phyloP scores from a whole-genome alignment of 371 early-diverging fungal genomes.

The Mucor velutinosus region DNA sequence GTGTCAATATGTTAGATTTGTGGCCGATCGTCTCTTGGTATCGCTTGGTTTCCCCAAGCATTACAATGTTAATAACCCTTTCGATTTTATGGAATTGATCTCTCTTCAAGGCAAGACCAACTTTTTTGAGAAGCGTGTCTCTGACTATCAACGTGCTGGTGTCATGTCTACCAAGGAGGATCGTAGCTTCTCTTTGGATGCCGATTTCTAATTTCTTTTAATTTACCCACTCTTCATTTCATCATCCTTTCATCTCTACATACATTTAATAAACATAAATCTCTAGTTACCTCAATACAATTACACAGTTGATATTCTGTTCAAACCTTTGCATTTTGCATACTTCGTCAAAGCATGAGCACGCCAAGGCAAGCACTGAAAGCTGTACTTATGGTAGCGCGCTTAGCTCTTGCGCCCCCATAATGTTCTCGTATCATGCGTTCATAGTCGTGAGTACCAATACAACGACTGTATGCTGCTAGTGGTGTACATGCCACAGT shows the following conservation, averaged over 20 bases:
- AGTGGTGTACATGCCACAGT: too few species aligned
- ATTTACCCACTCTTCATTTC: neutral
- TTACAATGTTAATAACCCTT: conserved; percentile 94
- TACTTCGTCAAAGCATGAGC: too few species aligned
- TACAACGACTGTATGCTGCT: too few species aligned
- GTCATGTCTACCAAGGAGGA: conserved; percentile 75
- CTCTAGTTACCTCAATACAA: neutral
- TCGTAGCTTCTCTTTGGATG: conserved; percentile 77
- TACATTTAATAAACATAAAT: neutral
- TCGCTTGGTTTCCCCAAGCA: conserved; percentile 87
- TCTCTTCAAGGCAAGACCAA: conserved; percentile 99
- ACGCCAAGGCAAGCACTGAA: too few species aligned
- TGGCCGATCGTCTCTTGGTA: conserved; percentile 95
- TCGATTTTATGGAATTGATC: conserved; percentile 99
- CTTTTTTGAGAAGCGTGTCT: conserved; percentile 99
- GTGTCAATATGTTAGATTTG: conserved; percentile 99
- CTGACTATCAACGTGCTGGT: conserved; percentile 98
- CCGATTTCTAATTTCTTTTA: conserved; percentile 61
- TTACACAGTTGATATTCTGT: neutral
- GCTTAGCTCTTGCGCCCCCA: too few species aligned
- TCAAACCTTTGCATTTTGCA: neutral
- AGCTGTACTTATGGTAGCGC: too few species aligned
- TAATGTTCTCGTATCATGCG: too few species aligned
- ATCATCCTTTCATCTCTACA: neutral
- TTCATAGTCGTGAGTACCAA: too few species aligned